Conservation (phyloP, 192 early-diverging fungal species). For the Glomus cerebriforme region DNA sequence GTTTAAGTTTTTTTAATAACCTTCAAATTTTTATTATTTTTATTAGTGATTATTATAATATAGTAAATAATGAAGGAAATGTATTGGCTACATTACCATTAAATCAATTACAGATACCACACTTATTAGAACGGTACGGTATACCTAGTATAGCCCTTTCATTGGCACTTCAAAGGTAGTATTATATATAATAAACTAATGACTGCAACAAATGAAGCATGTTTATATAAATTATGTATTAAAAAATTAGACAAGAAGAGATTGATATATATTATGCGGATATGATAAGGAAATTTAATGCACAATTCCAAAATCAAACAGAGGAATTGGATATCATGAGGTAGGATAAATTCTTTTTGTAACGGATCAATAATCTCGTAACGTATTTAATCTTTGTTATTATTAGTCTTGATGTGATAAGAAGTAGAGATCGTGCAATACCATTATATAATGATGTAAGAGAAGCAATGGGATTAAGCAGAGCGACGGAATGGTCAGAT, state of each 20-base stretch:
- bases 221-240: too few species aligned
- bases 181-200: not conserved
- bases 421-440: not conserved
- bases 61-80: constrained; percentile 8
- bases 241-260: constrained; percentile 1
- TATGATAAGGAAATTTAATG: not conserved
- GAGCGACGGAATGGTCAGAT: constrained; percentile 5
- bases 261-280: not conserved
- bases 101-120: not conserved
- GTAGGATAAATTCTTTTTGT: not conserved
- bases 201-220: too few species aligned
- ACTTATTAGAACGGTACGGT: not conserved
- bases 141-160: not conserved
- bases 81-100: constrained; percentile 3
- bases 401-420: not conserved
- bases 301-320: not conserved
- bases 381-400: not conserved
- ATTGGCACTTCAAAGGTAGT: constrained; percentile 22
- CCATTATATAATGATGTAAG: constrained; percentile 32
- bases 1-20: not conserved
- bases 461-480: not conserved
- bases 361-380: not conserved
- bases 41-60: constrained; percentile 16
- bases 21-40: not conserved
- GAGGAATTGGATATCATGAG: not conserved